Percentiles rank a stretch among this genome's conserved stretches.
Conservation (phyloP, 805 yeast genomes). For the Ogataea saltuana region DNA sequence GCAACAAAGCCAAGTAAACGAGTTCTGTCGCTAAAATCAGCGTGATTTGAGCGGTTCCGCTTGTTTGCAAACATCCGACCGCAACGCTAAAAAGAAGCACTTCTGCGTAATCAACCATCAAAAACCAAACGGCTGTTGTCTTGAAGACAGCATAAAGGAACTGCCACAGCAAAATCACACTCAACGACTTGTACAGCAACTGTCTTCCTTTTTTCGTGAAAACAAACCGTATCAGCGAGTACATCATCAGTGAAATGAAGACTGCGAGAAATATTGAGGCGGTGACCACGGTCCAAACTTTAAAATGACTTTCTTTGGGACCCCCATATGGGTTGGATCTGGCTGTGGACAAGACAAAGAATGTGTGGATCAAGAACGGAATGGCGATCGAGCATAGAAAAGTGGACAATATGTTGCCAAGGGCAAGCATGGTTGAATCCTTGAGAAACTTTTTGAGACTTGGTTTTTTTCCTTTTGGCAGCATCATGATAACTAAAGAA, state of each 20-base stretch:
- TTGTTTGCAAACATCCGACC: constrained; percentile 45
- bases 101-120: constrained; percentile 38
- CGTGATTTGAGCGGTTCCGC: constrained; percentile 47
- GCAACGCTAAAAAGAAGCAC: constrained; percentile 40
- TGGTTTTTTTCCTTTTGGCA: constrained; percentile 11
- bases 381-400: constrained; percentile 40
- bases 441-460: constrained; percentile 16
- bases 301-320: constrained; percentile 14
- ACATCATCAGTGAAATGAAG: constrained; percentile 37
- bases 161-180: constrained; percentile 48
- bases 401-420: constrained; percentile 38
- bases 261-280: constrained; percentile 38
- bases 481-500: constrained; percentile 11
- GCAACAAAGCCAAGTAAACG: constrained; percentile 28
- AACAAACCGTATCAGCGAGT: constrained; percentile 38
- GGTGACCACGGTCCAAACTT: constrained; percentile 31
- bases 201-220: constrained; percentile 21
- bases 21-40: constrained; percentile 40
- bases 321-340: constrained; percentile 24
- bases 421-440: constrained; percentile 29
- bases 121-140: constrained; percentile 43
- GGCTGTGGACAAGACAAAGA: constrained; percentile 24
- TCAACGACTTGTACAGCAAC: constrained; percentile 48
- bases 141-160: constrained; percentile 44
- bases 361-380: constrained; percentile 46